A percentile compares a stretch with the other conserved stretches of the same genome.
These are phyloP conservation scores for Polytrichum formosum DNA, from an alignment of 225 moss, liverwort and hornwort species.

Conservation along the genomic window DNA sequence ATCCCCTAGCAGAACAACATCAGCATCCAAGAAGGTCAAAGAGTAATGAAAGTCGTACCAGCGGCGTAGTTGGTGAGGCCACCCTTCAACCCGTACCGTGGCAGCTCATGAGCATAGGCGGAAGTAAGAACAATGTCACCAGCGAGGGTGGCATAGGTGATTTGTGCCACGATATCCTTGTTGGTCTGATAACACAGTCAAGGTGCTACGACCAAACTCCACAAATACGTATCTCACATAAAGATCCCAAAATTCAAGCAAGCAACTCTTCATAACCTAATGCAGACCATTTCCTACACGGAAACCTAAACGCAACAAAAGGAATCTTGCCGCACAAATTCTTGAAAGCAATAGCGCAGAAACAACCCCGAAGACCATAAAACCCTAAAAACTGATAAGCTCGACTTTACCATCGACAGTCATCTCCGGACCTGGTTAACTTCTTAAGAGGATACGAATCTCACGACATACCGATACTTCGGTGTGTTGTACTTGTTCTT, in stretches of 20 bases:
- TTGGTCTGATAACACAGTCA: constrained; percentile 46
- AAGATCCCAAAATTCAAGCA: no score
- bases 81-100: constrained; percentile 66
- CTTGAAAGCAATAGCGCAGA: no score
- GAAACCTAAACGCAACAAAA: no score
- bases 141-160: constrained; percentile 77
- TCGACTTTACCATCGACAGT: no score
- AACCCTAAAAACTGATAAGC: no score
- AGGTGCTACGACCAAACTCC: not conserved
- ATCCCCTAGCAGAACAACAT: not conserved
- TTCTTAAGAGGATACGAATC: constrained; percentile 54
- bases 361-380: no score
- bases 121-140: constrained; percentile 76
- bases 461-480: constrained; percentile 80
- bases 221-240: no score
- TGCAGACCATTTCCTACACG: no score
- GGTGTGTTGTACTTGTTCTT: constrained; percentile 93
- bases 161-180: constrained; percentile 86
- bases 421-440: no score
- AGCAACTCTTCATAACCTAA: no score
- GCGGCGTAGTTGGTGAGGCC: constrained; percentile 82
- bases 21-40: not conserved
- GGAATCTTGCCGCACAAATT: no score
- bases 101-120: constrained; percentile 80
- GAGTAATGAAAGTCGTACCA: constrained; percentile 22